A percentile compares a stretch with the other conserved stretches of the same genome.
Conservation (phyloP, 306 rosid species). For the Quercus robur region DNA sequence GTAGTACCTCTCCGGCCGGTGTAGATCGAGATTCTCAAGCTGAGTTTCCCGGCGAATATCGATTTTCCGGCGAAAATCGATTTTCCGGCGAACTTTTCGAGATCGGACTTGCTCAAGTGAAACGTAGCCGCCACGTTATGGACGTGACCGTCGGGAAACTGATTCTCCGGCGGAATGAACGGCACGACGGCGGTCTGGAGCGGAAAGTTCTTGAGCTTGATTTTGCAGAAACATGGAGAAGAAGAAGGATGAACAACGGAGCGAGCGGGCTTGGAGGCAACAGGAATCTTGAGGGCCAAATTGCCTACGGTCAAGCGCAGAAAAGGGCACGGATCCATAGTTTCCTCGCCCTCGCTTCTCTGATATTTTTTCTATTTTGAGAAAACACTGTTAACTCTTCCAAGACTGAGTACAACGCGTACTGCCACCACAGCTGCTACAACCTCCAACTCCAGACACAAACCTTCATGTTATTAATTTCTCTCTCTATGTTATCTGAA, state of each 20-base stretch:
- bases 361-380: too few species aligned
- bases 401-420: too few species aligned
- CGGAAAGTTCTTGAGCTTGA: slow-evolving; percentile 58
- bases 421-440: too few species aligned
- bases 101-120: slow-evolving; percentile 58
- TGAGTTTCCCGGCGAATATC: slow-evolving; percentile 39
- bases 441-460: too few species aligned
- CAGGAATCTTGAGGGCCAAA: slow-evolving; percentile 72
- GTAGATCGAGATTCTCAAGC: slow-evolving; percentile 54
- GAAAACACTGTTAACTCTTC: too few species aligned
- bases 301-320: slow-evolving; percentile 58
- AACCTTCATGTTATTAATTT: too few species aligned
- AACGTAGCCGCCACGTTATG: slow-evolving; percentile 55
- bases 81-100: slow-evolving; percentile 38
- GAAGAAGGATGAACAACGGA: slow-evolving; percentile 76
- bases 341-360: neutral
- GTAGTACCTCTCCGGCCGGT: slow-evolving; percentile 58
- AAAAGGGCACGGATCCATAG: slow-evolving; percentile 86
- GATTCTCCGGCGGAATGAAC: slow-evolving; percentile 37
- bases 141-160: slow-evolving; percentile 39
- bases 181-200: slow-evolving; percentile 59
- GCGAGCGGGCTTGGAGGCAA: slow-evolving; percentile 69
- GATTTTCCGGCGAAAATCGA: slow-evolving; percentile 43
- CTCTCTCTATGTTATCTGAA: too few species aligned
- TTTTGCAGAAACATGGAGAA: slow-evolving; percentile 70